These are phyloP conservation scores for Mycosphaerella sp. DNA, from an alignment of 2,329 filamentous ascomycete species.

Conservation along the genomic window DNA sequence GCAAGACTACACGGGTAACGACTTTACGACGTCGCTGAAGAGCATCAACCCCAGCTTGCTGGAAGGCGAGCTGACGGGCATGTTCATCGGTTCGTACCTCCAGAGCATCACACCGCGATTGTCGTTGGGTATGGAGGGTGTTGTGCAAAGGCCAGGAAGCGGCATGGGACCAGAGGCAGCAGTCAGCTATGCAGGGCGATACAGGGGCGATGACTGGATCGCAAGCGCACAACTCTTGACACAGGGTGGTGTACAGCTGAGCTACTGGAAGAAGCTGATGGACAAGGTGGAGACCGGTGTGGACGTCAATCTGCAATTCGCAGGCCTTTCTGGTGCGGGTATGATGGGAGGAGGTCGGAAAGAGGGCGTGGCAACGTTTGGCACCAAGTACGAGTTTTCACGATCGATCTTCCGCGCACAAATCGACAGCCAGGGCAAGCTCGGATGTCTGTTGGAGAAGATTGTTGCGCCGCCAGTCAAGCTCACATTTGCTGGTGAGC, in stretches of 20 bases:
- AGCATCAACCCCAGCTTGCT: conserved; percentile 91
- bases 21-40: conserved; percentile 92
- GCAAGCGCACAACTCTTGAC: conserved; percentile 84
- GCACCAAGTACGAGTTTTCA: conserved; percentile 97
- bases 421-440: conserved; percentile 89
- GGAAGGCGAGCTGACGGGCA: conserved; percentile 87
- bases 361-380: conserved; percentile 84
- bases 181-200: conserved; percentile 82
- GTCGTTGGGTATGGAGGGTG: conserved; percentile 80
- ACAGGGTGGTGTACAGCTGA: conserved; percentile 79
- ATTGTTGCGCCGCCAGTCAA: conserved; percentile 85
- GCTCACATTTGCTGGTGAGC: conserved; percentile 91
- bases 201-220: conserved; percentile 89
- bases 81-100: conserved; percentile 91
- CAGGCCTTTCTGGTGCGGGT: conserved; percentile 48
- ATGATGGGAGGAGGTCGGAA: conserved; percentile 72
- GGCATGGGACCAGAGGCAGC: conserved; percentile 85
- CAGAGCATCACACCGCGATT: conserved; percentile 85
- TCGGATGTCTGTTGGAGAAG: conserved; percentile 91
- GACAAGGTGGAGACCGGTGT: conserved; percentile 96
- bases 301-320: conserved; percentile 84
- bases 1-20: conserved; percentile 86
- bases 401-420: conserved; percentile 93
- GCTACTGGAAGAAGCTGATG: conserved; percentile 88
- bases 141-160: conserved; percentile 84